Base-by-base conservation (phyloP, 2,329 filamentous ascomycete species). In the Dissoconium aciculare region DNA sequence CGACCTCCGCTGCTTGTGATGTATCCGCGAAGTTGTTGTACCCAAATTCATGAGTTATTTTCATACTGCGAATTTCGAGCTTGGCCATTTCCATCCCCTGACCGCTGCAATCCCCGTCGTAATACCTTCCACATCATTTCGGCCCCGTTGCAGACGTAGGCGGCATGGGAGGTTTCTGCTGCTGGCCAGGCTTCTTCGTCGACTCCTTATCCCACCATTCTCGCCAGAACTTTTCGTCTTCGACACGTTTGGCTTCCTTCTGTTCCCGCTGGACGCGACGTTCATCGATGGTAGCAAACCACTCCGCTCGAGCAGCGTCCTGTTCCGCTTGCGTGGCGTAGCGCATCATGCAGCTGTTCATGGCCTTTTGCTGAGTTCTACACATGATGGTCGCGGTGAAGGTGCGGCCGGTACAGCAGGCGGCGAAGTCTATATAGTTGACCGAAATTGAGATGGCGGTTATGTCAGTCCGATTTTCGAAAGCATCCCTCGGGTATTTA, bases 341-440 rank as follows among this genome's bases (percentile, higher is more conserved):
- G 33, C 67, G 58, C 44, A 85, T 67, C 84, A 98, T 94, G 63
- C 89, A 98, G 38, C 64, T 67, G 60, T 98, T 98, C 89, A 98
- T 98, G 19, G 68, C 66, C 39, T 77, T 74, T 48, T 84, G 78
- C 50, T 85, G 69, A 28, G 67, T 59, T 32, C 83, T 77, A 63
- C 89, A 98, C 31, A 74, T 70, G 64, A 89, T 94, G 9, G 84
- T 78, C 35, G 89, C 79, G 34, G 77, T 84, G 46, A 95, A 71
- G 4, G 85, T 95, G 42, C 82, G 79, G 51, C 78, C 76, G 29
- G 77, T 67, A 31, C 85, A 85, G 66, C 89, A 98, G 43, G 78
- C 74, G 35, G 89, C 89, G 54, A 98, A 98, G 38, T 79, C 87
- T 94, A 36, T 5, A 9, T 9, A n/a, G n/a, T n/a, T n/a, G n/a